Evolutionary conservation across 176 grass and related monocot species (phyloP).

Genomic region (Saccharum spontaneum): DNA sequence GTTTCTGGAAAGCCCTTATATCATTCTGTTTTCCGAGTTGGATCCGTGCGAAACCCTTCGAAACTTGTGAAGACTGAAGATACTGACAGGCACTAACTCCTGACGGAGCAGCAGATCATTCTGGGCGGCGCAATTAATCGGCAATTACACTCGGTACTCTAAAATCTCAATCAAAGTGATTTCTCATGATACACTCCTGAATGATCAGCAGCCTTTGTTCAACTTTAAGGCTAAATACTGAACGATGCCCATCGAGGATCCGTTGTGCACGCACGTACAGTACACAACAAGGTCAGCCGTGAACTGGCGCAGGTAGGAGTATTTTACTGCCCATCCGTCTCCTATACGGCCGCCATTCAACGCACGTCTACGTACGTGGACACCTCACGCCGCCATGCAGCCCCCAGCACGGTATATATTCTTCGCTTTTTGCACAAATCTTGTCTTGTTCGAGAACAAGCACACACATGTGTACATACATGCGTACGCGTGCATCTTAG

Average conservation of each 20-base stretch:
- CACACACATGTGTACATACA: no score
- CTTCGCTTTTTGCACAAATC: no score
- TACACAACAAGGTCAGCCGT: no score
- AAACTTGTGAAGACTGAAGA: constrained; percentile 16
- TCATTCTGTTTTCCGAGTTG: background rate
- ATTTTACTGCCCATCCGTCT: background rate
- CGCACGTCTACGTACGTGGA: constrained; percentile 9
- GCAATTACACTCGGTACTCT: no score
- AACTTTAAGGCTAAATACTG: no score
- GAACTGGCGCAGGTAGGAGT: background rate
- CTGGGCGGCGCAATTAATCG: background rate
- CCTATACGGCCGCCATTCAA: background rate
- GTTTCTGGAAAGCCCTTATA: no score
- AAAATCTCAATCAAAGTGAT: background rate
- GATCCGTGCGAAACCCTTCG: background rate
- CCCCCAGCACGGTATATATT: no score
- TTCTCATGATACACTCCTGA: background rate
- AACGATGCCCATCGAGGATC: no score
- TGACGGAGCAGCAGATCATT: constrained; percentile 1
- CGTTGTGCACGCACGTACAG: no score
- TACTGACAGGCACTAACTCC: constrained; percentile 15
- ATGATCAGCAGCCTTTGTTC: background rate
- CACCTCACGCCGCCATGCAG: background rate
- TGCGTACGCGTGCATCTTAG: no score
- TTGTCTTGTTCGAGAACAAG: no score